Conservation (phyloP, 306 rosid genomes). For the Cicer pinnatifidum region DNA sequence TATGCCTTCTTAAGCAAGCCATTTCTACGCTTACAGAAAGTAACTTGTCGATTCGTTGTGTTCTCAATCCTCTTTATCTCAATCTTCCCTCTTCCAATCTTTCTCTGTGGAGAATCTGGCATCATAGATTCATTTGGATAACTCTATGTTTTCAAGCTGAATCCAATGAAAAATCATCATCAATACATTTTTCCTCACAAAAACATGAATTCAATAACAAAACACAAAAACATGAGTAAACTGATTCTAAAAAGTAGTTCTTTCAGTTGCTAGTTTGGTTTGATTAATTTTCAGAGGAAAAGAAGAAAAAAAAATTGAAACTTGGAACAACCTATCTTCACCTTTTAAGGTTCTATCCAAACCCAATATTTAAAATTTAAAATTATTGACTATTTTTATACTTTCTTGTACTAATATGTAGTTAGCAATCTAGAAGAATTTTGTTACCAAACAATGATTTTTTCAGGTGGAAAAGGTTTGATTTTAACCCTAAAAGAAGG, state of each 20-base stretch:
- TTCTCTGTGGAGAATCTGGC: conserved; percentile 50
- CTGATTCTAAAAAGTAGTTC: neutral
- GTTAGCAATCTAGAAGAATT: conserved; percentile 33
- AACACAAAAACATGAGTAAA: neutral
- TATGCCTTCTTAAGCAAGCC: conserved; percentile 62
- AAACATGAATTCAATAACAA: too few relatives aligned
- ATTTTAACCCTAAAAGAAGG: conserved; percentile 48
- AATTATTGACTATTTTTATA: conserved; percentile 33
- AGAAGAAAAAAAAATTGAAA: conserved; percentile 23
- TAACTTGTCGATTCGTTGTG: conserved; percentile 58
- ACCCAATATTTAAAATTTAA: neutral
- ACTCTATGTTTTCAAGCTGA: conserved; percentile 58
- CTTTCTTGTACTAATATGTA: conserved; percentile 24
- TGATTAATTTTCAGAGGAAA: conserved; percentile 16
- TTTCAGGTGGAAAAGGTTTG: conserved; percentile 42
- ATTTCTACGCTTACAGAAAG: conserved; percentile 60
- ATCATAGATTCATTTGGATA: conserved; percentile 60
- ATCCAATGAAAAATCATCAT: conserved; percentile 40
- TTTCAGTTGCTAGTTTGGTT: neutral
- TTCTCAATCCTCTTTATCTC: conserved; percentile 60
- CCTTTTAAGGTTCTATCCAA: neutral
- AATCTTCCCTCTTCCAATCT: conserved; percentile 62
- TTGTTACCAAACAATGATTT: conserved; percentile 42
- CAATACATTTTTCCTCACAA: neutral
- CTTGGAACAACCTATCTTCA: conserved; percentile 15